These are phyloP conservation scores for Pythium rishiriense DNA, from an alignment of 352 stramenopile genomes.

Conservation along the genomic window DNA sequence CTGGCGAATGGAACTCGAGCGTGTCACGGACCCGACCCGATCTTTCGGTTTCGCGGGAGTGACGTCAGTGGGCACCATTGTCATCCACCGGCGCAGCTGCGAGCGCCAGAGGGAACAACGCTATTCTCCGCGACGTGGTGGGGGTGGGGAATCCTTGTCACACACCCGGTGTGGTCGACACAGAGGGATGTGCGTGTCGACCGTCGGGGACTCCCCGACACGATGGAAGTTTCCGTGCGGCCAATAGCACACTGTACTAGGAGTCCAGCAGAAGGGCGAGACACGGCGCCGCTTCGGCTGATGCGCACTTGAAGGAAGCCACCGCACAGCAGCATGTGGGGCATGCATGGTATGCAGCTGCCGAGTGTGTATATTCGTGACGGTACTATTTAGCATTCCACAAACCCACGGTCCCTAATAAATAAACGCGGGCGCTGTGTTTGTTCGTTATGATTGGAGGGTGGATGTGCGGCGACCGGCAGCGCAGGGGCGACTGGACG, in stretches of 20 bases:
- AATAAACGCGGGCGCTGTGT: constrained; percentile 18
- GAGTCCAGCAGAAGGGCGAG: too few relatives aligned
- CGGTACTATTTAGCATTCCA: too few relatives aligned
- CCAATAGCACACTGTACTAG: neutral
- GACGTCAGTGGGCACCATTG: neutral
- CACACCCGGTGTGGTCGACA: neutral
- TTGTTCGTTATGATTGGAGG: neutral
- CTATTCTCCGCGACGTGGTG: too few relatives aligned
- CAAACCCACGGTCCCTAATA: constrained; percentile 14
- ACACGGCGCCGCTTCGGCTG: neutral
- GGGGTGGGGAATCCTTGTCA: neutral
- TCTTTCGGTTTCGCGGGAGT: neutral
- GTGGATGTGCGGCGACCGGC: neutral
- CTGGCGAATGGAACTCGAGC: too few relatives aligned
- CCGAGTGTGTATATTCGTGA: too few relatives aligned
- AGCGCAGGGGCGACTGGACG: neutral
- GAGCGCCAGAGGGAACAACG: too few relatives aligned
- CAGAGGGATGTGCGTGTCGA: neutral
- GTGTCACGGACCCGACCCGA: neutral
- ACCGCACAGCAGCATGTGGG: too few relatives aligned
- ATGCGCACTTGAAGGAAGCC: neutral
- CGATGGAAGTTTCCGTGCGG: neutral
- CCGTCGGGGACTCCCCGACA: neutral
- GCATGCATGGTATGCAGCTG: too few relatives aligned
- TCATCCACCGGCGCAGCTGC: neutral